Conservation (phyloP, 495 filamentous ascomycete species). For the Penicillium waksmanii region DNA sequence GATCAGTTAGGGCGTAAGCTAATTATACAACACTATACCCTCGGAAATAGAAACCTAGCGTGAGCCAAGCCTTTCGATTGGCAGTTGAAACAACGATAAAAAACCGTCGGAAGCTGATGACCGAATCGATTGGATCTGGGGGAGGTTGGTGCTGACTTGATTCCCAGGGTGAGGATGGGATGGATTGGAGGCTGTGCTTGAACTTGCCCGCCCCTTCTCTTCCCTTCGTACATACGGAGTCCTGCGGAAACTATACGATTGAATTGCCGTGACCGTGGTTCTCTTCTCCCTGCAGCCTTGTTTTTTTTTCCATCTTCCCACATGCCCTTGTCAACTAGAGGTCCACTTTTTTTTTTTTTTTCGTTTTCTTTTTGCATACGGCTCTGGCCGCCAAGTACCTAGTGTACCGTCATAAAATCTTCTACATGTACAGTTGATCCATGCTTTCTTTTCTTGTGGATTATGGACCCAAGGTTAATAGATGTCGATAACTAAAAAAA, state of each 20-base stretch:
- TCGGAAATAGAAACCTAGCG: neutral
- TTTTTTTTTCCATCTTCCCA: constrained; percentile 11
- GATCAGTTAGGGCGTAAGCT: constrained; percentile 5
- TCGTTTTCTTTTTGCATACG: constrained; percentile 11
- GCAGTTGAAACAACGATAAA: constrained; percentile 1
- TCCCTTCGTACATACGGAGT: neutral
- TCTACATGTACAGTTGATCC: no score
- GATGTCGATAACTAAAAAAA: neutral
- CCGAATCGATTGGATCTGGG: constrained; percentile 4
- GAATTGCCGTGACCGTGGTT: constrained; percentile 9
- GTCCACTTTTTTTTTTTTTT: constrained; percentile 28
- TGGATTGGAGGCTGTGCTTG: neutral
- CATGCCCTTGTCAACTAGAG: constrained; percentile 17
- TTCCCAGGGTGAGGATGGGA: neutral
- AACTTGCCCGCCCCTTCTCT: neutral
- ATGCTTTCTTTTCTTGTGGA: no score
- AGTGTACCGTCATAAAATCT: neutral
- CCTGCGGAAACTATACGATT: neutral
- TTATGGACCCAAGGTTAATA: neutral
- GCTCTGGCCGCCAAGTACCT: constrained; percentile 31
- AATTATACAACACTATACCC: constrained; percentile 2
- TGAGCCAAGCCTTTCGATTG: neutral
- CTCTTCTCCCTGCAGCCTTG: constrained; percentile 1
- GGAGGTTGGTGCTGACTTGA: neutral
- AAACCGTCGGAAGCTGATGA: constrained; percentile 1